A percentile compares a stretch with the other conserved stretches of the same genome.
Conservation (phyloP, 2,329 filamentous ascomycete genomes). For the Zopfia rhizophila region DNA sequence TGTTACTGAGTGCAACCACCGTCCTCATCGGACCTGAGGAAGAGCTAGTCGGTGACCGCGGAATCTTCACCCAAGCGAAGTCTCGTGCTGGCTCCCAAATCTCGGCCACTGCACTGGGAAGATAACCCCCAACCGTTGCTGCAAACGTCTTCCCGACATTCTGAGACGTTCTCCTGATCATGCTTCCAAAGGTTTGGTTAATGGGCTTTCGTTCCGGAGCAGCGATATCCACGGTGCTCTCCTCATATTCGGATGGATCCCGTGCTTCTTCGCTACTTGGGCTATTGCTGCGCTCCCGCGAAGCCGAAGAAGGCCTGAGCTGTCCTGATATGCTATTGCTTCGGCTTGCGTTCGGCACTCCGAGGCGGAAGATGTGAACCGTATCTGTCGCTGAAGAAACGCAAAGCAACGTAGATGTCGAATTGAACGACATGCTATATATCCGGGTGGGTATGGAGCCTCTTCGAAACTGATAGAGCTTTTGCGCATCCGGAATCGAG, state of each 20-base stretch:
- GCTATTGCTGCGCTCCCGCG: slow-evolving; percentile 55
- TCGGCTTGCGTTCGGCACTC: slow-evolving; percentile 42
- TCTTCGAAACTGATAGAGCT: slow-evolving; percentile 94
- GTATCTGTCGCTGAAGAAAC: slow-evolving; percentile 97
- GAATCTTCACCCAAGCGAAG: slow-evolving; percentile 96
- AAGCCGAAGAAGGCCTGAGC: slow-evolving; percentile 32
- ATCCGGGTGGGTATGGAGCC: slow-evolving; percentile 96
- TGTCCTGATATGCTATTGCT: slow-evolving; percentile 45
- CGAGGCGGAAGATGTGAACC: slow-evolving; percentile 91
- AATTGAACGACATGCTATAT: slow-evolving; percentile 99
- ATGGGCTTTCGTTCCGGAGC: slow-evolving; percentile 50
- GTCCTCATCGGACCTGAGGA: slow-evolving; percentile 72
- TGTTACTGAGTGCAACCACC: slow-evolving; percentile 97
- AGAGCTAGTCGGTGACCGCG: slow-evolving; percentile 64
- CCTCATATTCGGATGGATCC: slow-evolving; percentile 47
- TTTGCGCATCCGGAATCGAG: slow-evolving; percentile 87
- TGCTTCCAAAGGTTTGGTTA: slow-evolving; percentile 85
- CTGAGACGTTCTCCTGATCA: slow-evolving; percentile 93
- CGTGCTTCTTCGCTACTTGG: slow-evolving; percentile 51
- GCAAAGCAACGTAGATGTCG: slow-evolving; percentile 89
- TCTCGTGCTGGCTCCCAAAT: slow-evolving; percentile 97
- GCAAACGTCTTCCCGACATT: slow-evolving; percentile 90
- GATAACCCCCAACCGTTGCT: slow-evolving; percentile 87
- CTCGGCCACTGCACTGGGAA: slow-evolving; percentile 92
- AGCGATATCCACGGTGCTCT: slow-evolving; percentile 42